Conservation (phyloP, 139 green algal genomes). For the Coccomyxa sp. region DNA sequence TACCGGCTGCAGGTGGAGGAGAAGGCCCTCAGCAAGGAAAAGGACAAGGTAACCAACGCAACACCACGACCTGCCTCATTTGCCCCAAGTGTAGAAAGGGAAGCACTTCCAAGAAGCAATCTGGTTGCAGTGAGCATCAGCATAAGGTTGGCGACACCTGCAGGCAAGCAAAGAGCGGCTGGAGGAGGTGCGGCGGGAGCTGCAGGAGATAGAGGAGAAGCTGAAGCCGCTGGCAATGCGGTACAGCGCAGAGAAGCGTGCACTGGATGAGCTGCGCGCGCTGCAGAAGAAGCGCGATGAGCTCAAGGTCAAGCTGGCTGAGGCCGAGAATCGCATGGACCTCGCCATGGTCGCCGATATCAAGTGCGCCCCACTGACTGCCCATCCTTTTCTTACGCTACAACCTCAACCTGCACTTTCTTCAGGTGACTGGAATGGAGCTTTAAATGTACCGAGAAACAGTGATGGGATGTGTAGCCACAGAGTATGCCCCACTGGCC, state of each 20-base stretch:
- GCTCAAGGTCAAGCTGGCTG: conserved; percentile 54
- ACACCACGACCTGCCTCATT: background rate
- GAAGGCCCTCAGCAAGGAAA: conserved; percentile 82
- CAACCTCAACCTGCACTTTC: background rate
- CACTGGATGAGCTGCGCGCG: conserved; percentile 63
- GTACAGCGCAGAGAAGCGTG: conserved; percentile 69
- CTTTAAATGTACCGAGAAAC: background rate
- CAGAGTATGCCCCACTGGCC: background rate
- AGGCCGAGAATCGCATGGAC: conserved; percentile 72
- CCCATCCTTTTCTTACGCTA: background rate
- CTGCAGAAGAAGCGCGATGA: conserved; percentile 75
- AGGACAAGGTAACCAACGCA: conserved; percentile 56
- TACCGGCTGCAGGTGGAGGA: conserved; percentile 61
- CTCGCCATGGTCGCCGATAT: conserved; percentile 61
- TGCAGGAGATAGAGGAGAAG: conserved; percentile 66
- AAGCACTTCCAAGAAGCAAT: background rate
- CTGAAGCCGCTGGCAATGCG: conserved; percentile 75
- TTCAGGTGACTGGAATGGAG: background rate
- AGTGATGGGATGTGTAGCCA: background rate
- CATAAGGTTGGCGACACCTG: too few species aligned
- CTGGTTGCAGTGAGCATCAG: background rate
- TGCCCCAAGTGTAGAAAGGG: background rate
- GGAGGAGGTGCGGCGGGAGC: conserved; percentile 64
- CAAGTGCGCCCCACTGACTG: conserved; percentile 12
- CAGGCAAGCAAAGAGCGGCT: conserved; percentile 49